These are phyloP conservation scores for Citrus glauca DNA, from an alignment of 345 rosid genomes.

Conservation along the genomic window DNA sequence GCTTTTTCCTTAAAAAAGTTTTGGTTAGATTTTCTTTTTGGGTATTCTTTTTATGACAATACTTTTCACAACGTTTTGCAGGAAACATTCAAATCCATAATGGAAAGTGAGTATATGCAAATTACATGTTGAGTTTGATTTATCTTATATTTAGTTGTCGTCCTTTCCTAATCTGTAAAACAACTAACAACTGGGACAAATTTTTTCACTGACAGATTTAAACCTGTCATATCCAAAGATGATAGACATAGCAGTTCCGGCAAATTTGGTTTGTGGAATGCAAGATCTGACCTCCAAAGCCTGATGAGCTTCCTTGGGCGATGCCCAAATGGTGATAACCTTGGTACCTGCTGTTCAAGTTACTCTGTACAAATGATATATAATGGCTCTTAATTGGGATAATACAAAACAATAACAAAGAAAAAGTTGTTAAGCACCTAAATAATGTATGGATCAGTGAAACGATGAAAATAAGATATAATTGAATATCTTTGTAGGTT, in stretches of 20 bases:
- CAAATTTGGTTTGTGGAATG: slow-evolving; percentile 83
- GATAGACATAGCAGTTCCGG: slow-evolving; percentile 85
- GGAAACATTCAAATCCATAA: slow-evolving; percentile 75
- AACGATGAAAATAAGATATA: neutral
- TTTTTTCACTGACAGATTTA: slow-evolving; percentile 45
- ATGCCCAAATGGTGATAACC: neutral
- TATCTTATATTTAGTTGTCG: neutral
- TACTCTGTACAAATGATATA: neutral
- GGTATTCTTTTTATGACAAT: neutral
- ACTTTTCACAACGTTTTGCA: slow-evolving; percentile 25
- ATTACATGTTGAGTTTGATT: neutral
- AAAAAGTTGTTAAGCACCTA: neutral
- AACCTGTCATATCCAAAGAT: slow-evolving; percentile 83
- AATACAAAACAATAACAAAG: neutral
- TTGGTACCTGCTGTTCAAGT: neutral
- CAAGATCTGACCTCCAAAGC: slow-evolving; percentile 48
- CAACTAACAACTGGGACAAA: neutral
- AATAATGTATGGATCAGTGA: neutral
- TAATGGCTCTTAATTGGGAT: neutral
- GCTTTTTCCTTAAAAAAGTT: neutral
- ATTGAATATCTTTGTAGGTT: neutral
- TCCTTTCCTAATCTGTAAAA: neutral
- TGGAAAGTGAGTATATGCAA: slow-evolving; percentile 63
- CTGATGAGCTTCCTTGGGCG: neutral
- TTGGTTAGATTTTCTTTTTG: neutral